Conservation (phyloP, 2,329 filamentous ascomycete species). For the Monosporascus sp. region DNA sequence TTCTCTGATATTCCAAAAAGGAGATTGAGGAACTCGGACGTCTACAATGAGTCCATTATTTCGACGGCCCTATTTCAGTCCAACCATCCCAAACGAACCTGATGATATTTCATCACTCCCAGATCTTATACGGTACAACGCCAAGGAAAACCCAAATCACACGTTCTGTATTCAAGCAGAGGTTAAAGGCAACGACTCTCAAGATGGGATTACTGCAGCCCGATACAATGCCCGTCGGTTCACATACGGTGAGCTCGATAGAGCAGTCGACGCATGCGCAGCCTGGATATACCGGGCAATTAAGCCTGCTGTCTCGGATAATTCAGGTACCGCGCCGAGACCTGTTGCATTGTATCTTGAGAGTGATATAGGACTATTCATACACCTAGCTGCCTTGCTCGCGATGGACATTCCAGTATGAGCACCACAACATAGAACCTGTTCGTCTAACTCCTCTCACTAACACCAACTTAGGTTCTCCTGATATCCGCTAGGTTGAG, state of each 20-base stretch:
- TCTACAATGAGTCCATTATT: background rate
- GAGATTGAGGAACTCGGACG: background rate
- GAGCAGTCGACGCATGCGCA: conserved; percentile 3
- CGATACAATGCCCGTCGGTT: conserved; percentile 3
- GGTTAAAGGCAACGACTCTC: background rate
- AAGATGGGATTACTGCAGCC: background rate
- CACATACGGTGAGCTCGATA: conserved; percentile 6
- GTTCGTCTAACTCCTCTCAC: background rate
- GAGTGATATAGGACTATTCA: conserved; percentile 10
- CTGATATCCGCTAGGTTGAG: conserved; percentile 19
- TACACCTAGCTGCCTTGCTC: conserved; percentile 10
- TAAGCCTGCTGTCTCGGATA: background rate
- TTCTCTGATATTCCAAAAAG: background rate
- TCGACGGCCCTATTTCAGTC: background rate
- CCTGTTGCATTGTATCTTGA: conserved; percentile 12
- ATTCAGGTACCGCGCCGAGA: background rate
- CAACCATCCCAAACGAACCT: background rate
- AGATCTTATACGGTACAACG: conserved; percentile 15
- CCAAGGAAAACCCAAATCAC: conserved; percentile 9
- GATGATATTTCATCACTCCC: conserved; percentile 10
- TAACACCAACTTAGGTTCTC: conserved; percentile 5
- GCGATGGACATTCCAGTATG: conserved; percentile 7
- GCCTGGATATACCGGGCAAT: conserved; percentile 6
- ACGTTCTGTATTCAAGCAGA: conserved; percentile 13
- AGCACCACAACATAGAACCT: background rate